Evolutionary conservation across 2,329 filamentous ascomycete genomes (phyloP).

Genomic region (Purpureocillium takamizusanense): DNA sequence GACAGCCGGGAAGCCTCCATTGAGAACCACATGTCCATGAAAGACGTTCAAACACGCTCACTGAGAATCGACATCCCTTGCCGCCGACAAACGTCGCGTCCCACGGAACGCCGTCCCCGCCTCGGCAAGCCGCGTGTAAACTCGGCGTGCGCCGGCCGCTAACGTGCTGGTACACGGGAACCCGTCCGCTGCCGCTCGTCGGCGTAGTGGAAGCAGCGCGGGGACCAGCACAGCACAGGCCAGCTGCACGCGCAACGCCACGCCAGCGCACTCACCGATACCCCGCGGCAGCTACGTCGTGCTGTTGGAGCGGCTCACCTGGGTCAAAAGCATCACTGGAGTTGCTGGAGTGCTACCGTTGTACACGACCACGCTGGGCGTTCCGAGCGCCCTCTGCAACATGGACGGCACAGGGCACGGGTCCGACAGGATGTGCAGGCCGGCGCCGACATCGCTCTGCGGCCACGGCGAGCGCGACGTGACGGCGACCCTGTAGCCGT

Average conservation of each 20-base stretch:
- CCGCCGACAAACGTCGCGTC: neutral
- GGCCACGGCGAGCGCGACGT: neutral
- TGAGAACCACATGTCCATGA: no score
- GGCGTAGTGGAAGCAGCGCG: neutral
- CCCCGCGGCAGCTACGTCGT: no score
- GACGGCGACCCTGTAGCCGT: neutral
- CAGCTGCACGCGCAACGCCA: neutral
- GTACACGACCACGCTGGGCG: slow-evolving; percentile 1
- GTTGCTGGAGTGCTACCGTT: slow-evolving; percentile 1
- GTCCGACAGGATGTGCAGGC: neutral
- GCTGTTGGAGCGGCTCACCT: no score
- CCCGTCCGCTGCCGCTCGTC: slow-evolving; percentile 1
- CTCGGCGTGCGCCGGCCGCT: neutral
- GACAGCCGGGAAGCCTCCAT: no score
- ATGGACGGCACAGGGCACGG: neutral
- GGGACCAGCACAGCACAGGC: neutral
- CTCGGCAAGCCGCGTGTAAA: neutral
- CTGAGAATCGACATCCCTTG: neutral
- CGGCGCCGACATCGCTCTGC: neutral
- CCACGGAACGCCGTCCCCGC: neutral
- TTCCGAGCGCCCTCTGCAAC: neutral
- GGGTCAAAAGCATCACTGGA: neutral
- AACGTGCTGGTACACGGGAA: neutral
- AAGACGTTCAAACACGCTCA: no score
- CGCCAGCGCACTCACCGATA: no score